Evolutionary conservation across 305 asterid genomes (phyloP).

Genomic region (Solanum chacoense): DNA sequence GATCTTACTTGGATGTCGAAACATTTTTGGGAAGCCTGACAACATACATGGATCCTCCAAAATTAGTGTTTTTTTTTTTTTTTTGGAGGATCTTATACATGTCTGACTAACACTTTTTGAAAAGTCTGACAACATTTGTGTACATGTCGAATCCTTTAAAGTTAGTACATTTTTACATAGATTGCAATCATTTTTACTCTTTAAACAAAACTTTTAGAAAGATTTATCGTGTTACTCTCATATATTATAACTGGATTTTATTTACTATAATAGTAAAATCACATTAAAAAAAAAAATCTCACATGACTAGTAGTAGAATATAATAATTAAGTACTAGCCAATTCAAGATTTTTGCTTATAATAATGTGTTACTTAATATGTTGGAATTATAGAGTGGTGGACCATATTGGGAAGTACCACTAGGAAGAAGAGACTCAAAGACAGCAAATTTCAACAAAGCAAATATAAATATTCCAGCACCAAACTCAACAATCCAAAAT

Average conservation of each 20-base stretch:
- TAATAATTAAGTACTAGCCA: not conserved
- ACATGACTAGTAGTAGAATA: not conserved
- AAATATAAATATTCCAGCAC: conserved; percentile 58
- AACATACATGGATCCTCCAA: not conserved
- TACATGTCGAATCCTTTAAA: not conserved
- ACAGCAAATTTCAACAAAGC: conserved; percentile 49
- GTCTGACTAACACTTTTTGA: not conserved
- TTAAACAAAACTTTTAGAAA: not conserved
- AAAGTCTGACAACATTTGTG: not conserved
- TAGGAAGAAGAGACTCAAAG: conserved; percentile 77
- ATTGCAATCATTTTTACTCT: not conserved
- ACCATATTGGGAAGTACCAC: conserved; percentile 76
- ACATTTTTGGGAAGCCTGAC: not conserved
- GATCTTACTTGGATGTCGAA: not conserved
- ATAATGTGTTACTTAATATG: not conserved
- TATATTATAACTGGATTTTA: not conserved
- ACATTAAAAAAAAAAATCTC: not conserved
- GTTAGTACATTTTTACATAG: not conserved
- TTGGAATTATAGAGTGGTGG: conserved; percentile 57
- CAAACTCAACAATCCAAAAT: conserved; percentile 65
- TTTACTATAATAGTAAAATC: not conserved
- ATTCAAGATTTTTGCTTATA: not conserved
- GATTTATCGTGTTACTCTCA: not conserved
- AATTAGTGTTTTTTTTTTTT: not conserved
- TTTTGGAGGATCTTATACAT: not conserved